Percentiles rank a stretch among this genome's conserved stretches.
phyloP scores from a whole-genome alignment of 495 filamentous ascomycete species.

The Podospora pseudocomata region DNA sequence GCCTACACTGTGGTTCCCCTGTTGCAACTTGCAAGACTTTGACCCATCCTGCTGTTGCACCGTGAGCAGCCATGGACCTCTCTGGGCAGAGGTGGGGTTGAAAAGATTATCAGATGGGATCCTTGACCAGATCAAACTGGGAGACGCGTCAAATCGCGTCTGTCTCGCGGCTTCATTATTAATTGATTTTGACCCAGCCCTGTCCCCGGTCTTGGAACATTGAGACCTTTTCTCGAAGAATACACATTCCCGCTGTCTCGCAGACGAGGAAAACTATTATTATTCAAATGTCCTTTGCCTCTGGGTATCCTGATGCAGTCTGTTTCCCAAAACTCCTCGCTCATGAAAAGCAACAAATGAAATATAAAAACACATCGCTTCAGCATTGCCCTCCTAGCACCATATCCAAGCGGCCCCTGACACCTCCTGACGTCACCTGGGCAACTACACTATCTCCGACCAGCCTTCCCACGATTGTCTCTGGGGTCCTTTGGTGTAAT shows the following conservation, averaged over 20 bases:
- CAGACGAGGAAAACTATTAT: background rate
- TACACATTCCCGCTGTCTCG: background rate
- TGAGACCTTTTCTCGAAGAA: conserved; percentile 3
- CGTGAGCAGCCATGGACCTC: background rate
- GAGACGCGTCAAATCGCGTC: conserved; percentile 3
- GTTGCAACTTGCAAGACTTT: background rate
- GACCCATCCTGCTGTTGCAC: background rate
- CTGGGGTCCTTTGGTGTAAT: conserved; percentile 12
- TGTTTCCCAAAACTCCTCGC: background rate
- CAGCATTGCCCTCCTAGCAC: background rate
- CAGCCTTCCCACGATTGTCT: background rate
- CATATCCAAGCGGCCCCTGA: background rate
- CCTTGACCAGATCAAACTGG: background rate
- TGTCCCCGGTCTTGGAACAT: too few species aligned
- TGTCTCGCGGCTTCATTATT: background rate
- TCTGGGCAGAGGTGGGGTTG: background rate
- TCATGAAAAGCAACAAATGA: background rate
- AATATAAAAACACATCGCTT: background rate
- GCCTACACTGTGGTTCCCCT: background rate
- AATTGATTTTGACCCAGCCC: conserved; percentile 4
- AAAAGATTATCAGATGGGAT: background rate
- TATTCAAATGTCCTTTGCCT: background rate
- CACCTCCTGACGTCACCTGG: background rate
- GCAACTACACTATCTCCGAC: background rate
- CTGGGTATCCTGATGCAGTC: background rate